Base-by-base conservation (phyloP, 2,329 filamentous ascomycete genomes). In the Aspergillus eucalypticola region DNA sequence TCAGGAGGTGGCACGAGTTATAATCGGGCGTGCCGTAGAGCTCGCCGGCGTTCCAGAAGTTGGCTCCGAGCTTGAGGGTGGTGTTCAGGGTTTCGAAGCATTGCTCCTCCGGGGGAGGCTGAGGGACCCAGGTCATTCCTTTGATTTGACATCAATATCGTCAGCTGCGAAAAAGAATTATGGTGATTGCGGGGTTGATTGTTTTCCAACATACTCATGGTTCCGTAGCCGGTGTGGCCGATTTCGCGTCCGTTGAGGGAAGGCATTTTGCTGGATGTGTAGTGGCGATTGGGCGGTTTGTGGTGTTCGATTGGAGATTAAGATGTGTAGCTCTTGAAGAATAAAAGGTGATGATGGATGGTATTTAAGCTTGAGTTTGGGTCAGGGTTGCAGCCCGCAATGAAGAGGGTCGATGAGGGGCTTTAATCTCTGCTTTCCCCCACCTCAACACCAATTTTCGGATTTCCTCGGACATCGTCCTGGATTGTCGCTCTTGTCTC, bases 1-100 rank as follows among this genome's bases (percentile, higher is more conserved):
- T 81, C 29, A 90, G 74, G 8, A 90, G 74, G 32, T 83, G 82
- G 67, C 88, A 73, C 2, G 82, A 85, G 75, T 89, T 88, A 67
- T 80, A 80, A 19, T 84, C 78, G 1, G 82, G 71, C 0, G 73
- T 81, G 41, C 88, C 88, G 75, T 90, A 90, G 69, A 89, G 83
- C 69, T 89, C 86, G 63, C 81, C 87, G 39, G 79, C 86, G 66
- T 88, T 89, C 86, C 86, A 89, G 67, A 82, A 77, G 60, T 80
- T 80, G 54, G 78, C 75, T 32, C 80, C 79, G 1, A 74, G 67
- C 23, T 75, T 73, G 23, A 87, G 71, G 5, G 86, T 78, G 17
- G 83, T 79, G 65, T 83, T 82, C 74, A 90, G 79, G 10, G 84
- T 82, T 46, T 81, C 81, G 62, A 87, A 81, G 57, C 68, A 72